Percentiles rank a stretch among this genome's conserved stretches.
Evolutionary conservation across 179 eudicot species (phyloP).

Genomic region (Silene noctiflora): DNA sequence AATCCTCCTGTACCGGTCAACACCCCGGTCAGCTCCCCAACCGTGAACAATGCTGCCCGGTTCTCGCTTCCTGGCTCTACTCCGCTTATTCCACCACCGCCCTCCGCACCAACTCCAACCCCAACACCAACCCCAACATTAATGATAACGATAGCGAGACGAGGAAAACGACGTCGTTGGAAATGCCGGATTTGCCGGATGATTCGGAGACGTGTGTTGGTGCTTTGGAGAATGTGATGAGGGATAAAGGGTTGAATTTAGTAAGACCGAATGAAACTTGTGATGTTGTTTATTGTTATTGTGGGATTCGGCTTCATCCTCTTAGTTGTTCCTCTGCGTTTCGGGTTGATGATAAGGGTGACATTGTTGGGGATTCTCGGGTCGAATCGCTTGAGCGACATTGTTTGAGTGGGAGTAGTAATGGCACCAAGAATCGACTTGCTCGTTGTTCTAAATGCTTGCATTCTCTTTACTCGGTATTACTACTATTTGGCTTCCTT

Average conservation of each 20-base stretch:
- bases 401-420: constrained; percentile 33
- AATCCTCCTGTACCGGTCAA: constrained; percentile 40
- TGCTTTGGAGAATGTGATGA: constrained; percentile 41
- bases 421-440: constrained; percentile 22
- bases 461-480: constrained; percentile 59
- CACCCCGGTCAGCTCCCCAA: constrained; percentile 30
- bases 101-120: constrained; percentile 12
- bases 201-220: constrained; percentile 76
- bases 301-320: constrained; percentile 67
- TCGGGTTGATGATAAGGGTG: constrained; percentile 31
- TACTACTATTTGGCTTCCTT: neutral
- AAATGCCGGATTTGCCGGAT: constrained; percentile 74
- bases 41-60: constrained; percentile 71
- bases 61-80: constrained; percentile 80
- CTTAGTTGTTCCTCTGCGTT: constrained; percentile 61
- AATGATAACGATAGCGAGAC: too few species aligned
- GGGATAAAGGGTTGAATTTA: constrained; percentile 48
- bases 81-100: constrained; percentile 63
- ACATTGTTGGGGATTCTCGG: constrained; percentile 39
- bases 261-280: constrained; percentile 53
- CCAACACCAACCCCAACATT: too few species aligned
- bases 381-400: constrained; percentile 53
- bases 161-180: constrained; percentile 34
- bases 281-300: constrained; percentile 63
- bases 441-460: constrained; percentile 66